phyloP scores from a whole-genome alignment of 2,329 filamentous ascomycete species.

The Pyricularia sp. region DNA sequence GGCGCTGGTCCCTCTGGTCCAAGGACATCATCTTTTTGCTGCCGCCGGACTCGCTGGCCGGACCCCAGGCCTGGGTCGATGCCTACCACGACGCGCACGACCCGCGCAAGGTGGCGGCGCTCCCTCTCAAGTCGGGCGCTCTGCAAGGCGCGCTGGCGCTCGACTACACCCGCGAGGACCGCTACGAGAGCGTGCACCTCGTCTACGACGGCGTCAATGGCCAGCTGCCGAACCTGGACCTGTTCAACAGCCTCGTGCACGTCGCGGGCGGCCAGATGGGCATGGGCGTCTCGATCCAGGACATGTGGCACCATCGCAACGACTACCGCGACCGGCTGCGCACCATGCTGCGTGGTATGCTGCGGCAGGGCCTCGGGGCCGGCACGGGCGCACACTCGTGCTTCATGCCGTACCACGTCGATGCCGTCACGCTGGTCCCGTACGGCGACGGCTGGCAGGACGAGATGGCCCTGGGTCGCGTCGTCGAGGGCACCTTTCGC shows the following conservation, averaged over 20 bases:
- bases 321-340: slow-evolving; percentile 68
- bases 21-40: slow-evolving; percentile 95
- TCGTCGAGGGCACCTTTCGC: slow-evolving; percentile 80
- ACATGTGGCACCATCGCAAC: slow-evolving; percentile 70
- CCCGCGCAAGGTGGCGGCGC: slow-evolving; percentile 52
- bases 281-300: slow-evolving; percentile 69
- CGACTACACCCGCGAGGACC: slow-evolving; percentile 75
- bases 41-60: slow-evolving; percentile 75
- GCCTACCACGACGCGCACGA: slow-evolving; percentile 90
- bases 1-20: slow-evolving; percentile 95
- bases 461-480: slow-evolving; percentile 86
- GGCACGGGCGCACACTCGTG: slow-evolving; percentile 84
- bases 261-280: slow-evolving; percentile 90
- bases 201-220: slow-evolving; percentile 94
- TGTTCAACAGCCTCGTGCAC: slow-evolving; percentile 84
- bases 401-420: slow-evolving; percentile 96
- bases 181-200: slow-evolving; percentile 80
- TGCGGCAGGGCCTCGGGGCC: slow-evolving; percentile 79
- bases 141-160: slow-evolving; percentile 88
- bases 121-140: slow-evolving; percentile 84
- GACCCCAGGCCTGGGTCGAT: slow-evolving; percentile 93
- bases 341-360: slow-evolving; percentile 86
- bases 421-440: slow-evolving; percentile 85
- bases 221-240: slow-evolving; percentile 85
- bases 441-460: slow-evolving; percentile 91